These are phyloP conservation scores for Phoma herbarum DNA, from an alignment of 2,329 filamentous ascomycete genomes.

Conservation along the genomic window DNA sequence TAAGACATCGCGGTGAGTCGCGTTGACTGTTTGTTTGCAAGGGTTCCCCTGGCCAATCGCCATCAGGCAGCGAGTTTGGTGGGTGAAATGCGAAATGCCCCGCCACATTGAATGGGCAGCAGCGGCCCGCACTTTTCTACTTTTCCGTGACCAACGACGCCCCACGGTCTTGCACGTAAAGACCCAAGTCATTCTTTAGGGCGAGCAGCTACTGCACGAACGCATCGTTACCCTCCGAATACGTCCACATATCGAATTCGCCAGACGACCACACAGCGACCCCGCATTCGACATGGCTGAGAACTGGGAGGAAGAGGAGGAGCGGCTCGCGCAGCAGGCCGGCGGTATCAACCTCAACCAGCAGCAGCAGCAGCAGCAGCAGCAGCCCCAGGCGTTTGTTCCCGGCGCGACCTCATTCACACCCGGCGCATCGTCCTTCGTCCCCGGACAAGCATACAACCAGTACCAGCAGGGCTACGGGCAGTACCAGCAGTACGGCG, in stretches of 20 bases:
- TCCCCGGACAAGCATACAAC: constrained; percentile 72
- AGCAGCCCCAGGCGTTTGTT: constrained; percentile 60
- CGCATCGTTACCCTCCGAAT: constrained; percentile 36
- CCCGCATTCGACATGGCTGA: constrained; percentile 72
- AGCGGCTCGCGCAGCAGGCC: constrained; percentile 75
- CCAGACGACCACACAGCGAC: constrained; percentile 20
- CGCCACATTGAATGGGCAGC: constrained; percentile 19
- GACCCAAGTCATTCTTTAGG: constrained; percentile 8
- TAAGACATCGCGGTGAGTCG: constrained; percentile 19
- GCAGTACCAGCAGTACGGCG: constrained; percentile 52
- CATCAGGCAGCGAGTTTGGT: constrained; percentile 35
- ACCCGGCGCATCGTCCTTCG: constrained; percentile 74
- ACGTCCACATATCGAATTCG: constrained; percentile 11
- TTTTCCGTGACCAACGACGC: constrained; percentile 22
- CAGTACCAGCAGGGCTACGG: constrained; percentile 53
- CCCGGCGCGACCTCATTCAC: constrained; percentile 76
- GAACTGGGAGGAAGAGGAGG: constrained; percentile 94
- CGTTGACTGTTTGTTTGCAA: constrained; percentile 21
- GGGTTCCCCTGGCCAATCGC: constrained; percentile 32
- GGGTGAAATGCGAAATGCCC: constrained; percentile 21
- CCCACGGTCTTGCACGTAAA: constrained; percentile 15
- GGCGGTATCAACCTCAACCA: constrained; percentile 46
- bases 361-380: constrained; percentile 12
- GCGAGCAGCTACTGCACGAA: constrained; percentile 24
- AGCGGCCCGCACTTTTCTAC: constrained; percentile 20